A percentile compares a stretch with the other conserved stretches of the same genome.
Evolutionary conservation across 495 filamentous ascomycete species (phyloP).

Genomic region (Penicillium tannophilum): DNA sequence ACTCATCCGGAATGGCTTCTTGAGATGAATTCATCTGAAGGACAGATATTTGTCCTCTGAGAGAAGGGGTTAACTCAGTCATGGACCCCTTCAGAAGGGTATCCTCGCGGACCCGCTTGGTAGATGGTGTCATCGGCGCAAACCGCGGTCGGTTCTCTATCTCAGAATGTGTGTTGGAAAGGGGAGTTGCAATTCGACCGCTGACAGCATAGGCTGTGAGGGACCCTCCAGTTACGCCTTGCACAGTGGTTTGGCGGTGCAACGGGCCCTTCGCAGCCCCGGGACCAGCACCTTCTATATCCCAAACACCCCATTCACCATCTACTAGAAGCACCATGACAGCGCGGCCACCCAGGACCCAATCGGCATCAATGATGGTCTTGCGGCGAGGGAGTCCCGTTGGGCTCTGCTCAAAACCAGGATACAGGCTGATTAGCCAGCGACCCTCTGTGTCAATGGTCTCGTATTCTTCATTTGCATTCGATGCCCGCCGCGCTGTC

Average conservation of each 20-base stretch:
- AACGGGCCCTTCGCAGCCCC: conserved; percentile 52
- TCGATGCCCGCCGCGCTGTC: conserved; percentile 27
- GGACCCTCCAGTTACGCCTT: conserved; percentile 65
- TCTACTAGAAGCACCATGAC: conserved; percentile 77
- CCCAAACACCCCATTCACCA: conserved; percentile 95
- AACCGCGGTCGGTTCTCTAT: conserved; percentile 57
- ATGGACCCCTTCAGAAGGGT: conserved; percentile 52
- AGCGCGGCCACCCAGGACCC: conserved; percentile 78
- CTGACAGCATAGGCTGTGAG: conserved; percentile 67
- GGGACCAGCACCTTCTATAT: conserved; percentile 69
- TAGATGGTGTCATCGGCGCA: conserved; percentile 83
- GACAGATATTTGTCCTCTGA: conserved; percentile 69
- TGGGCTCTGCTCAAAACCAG: conserved; percentile 56
- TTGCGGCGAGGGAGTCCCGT: conserved; percentile 60
- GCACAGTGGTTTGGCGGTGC: conserved; percentile 55
- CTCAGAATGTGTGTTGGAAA: conserved; percentile 33
- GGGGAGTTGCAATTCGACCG: conserved; percentile 61
- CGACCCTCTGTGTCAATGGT: conserved; percentile 41
- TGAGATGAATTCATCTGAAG: conserved; percentile 46
- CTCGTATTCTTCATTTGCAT: conserved; percentile 34
- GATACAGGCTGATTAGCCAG: conserved; percentile 72
- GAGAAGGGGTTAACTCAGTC: conserved; percentile 32
- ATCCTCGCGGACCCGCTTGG: conserved; percentile 62
- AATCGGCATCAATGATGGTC: conserved; percentile 75
- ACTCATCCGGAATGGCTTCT: conserved; percentile 59